Conservation (phyloP, 83 land plant species). For the Picea mariana region DNA sequence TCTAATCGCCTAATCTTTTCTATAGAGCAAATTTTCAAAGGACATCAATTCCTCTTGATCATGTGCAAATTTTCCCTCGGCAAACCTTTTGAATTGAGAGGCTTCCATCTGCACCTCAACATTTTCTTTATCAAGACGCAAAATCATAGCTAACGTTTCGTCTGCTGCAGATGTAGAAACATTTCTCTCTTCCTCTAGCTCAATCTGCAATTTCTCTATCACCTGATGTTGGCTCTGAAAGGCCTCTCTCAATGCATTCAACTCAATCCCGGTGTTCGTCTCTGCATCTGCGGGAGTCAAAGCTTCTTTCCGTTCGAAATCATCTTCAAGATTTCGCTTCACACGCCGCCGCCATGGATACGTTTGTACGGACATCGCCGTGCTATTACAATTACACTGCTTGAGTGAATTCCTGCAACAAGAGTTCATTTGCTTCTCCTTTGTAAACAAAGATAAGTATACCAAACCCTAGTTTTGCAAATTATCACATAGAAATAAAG, state of each 20-base stretch:
- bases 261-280: constrained; percentile 50
- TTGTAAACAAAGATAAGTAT: neutral
- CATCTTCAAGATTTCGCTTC: constrained; percentile 25
- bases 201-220: constrained; percentile 46
- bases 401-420: neutral
- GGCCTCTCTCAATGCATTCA: constrained; percentile 48
- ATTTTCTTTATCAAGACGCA: constrained; percentile 79
- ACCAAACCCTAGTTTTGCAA: neutral
- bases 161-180: constrained; percentile 66
- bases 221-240: constrained; percentile 47
- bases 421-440: neutral
- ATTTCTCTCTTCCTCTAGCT: constrained; percentile 78
- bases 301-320: neutral
- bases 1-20: constrained; percentile 54
- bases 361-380: neutral
- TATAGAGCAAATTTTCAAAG: constrained; percentile 56
- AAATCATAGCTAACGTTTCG: constrained; percentile 79
- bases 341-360: constrained; percentile 17
- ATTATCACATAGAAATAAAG: neutral
- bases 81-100: constrained; percentile 60
- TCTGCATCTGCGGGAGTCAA: constrained; percentile 19
- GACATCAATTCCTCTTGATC: constrained; percentile 59
- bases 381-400: neutral
- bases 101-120: constrained; percentile 70
- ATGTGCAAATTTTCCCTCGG: constrained; percentile 75